Conservation (phyloP, 2,329 filamentous ascomycete genomes). For the Simplicillium aogashimaense region DNA sequence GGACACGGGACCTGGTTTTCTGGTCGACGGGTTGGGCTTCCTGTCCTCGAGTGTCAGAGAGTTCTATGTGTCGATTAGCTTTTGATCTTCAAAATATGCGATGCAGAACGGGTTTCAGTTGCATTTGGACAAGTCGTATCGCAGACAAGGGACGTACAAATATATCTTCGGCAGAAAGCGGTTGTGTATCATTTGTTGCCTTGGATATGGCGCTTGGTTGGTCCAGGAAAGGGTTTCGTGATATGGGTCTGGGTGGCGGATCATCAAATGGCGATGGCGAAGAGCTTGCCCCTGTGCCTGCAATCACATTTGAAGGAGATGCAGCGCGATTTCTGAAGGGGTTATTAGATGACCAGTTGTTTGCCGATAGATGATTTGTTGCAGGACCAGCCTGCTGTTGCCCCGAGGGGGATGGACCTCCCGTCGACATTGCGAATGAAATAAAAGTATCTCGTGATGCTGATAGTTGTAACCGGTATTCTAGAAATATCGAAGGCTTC, state of each 20-base stretch:
- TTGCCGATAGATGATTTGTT: too few relatives aligned
- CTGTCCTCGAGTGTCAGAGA: conserved; percentile 58
- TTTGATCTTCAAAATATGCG: conserved; percentile 2
- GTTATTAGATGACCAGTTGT: conserved; percentile 58
- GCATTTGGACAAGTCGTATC: conserved; percentile 6
- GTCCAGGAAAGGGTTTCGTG: conserved; percentile 69
- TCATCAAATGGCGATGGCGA: conserved; percentile 51
- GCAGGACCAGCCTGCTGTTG: too few relatives aligned
- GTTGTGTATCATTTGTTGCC: conserved; percentile 35
- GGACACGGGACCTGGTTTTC: conserved; percentile 9
- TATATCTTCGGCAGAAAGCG: conserved; percentile 55
- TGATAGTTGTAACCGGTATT: too few relatives aligned
- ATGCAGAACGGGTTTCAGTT: not conserved
- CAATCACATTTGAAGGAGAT: conserved; percentile 39
- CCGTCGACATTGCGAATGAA: too few relatives aligned
- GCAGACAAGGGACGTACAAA: conserved; percentile 54
- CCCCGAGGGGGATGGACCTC: too few relatives aligned
- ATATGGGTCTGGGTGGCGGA: conserved; percentile 49
- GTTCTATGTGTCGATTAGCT: conserved; percentile 35
- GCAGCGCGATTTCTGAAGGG: conserved; percentile 66
- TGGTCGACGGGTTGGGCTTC: conserved; percentile 12
- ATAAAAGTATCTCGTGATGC: too few relatives aligned
- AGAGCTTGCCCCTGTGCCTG: conserved; percentile 21
- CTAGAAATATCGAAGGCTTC: too few relatives aligned
- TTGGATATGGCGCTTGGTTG: conserved; percentile 37